Base-by-base conservation (phyloP, 73 alveolate genomes). In the Breviolum minutum region DNA sequence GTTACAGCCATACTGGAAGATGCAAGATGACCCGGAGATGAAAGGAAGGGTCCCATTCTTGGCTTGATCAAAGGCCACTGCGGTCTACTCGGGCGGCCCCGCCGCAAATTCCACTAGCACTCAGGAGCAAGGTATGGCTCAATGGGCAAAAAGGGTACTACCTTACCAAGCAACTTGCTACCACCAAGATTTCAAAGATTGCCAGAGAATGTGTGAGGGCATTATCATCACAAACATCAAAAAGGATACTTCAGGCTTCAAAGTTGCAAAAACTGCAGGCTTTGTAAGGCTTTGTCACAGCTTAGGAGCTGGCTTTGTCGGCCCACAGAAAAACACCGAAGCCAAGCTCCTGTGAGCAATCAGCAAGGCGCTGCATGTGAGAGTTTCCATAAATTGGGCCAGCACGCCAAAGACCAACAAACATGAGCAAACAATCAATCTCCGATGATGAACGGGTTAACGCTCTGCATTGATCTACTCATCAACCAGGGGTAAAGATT, bases 301-400 rank as follows among this genome's bases (percentile, higher is more conserved):
- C 73, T 74, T 61, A n/a, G 95, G n/a, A 14, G 26, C 66, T 27
- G n/a, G 60, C 97, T 80, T 80, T 74, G 79, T 92, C 97, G 90
- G 97, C 97, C 97, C 97, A 92, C 0, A 92, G 96, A 30, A 90
- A 92, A 48, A 30, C 60, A 48, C 97, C 97, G 17, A 92, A 92
- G 80, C 97, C 97, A 71, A 92, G 97, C 89, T 92, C 97, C 97
- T 92, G 89, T 40, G 54, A 40, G 54, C 54, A 40, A 40, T 40
- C 54, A 40, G 54, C 54, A 2, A 3, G 5, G 54, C 5, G 54
- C 54, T 40, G 54, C 54, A 40, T 40, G 54, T 40, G 54, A 40
- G 54, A 40, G 54, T 40, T 40, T 40, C 54, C 3, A 40, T 40
- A 3, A 40, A 40, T 40, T 40, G 54, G 54, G 54, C 54, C 54